Evolutionary conservation across 441 rosid species (phyloP), one percentile per base, ranked within the genome.

Genomic region (Pelargonium fulgidum): DNA sequence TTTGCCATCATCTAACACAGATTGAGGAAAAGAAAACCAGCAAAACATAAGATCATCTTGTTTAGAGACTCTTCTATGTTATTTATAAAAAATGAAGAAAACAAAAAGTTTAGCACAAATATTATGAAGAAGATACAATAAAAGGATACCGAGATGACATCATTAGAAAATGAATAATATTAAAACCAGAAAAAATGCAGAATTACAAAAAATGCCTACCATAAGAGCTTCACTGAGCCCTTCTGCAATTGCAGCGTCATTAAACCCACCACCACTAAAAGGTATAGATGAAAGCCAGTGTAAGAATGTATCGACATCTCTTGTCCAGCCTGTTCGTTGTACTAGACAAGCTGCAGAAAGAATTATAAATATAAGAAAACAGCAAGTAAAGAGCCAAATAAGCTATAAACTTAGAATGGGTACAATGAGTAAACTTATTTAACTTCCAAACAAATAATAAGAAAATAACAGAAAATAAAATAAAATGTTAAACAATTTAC

Each of bases 171-270:
- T 59, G 67, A 72, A 66, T 44, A n/a, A 41, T 26, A 61, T 68
- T 8, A 10, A 14, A 36, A 67, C 44, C 16, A 75, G 69, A 7
- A 16, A 47, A 20, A 69, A 58, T 13, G 73, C 8, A 69, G 9
- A 62, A 64, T 64, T 24, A 58, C 3, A 59, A 47, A 16, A 67
- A 2, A n/a, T 52, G 36, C 79, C 64, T 78, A 94, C 97, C 99
- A 94, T 94, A 71, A 94, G 74, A 68, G 99, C 97, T 79, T 94
- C 97, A 67, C 96, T 82, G 70, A 94, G 97, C 70, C 99, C 98
- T 84, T 94, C 98, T 1, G 99, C 99, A 78, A 93, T 90, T 29
- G 98, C 99, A 77, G 85, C 98, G 73, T 94, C 94, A 73, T 76
- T 83, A 79, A 92, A 94, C 81, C 98, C 98, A 76, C 96, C 97